A percentile compares a stretch with the other conserved stretches of the same genome.
Evolutionary conservation across 345 rosid genomes (phyloP).

Genomic region (Clausena lansium): DNA sequence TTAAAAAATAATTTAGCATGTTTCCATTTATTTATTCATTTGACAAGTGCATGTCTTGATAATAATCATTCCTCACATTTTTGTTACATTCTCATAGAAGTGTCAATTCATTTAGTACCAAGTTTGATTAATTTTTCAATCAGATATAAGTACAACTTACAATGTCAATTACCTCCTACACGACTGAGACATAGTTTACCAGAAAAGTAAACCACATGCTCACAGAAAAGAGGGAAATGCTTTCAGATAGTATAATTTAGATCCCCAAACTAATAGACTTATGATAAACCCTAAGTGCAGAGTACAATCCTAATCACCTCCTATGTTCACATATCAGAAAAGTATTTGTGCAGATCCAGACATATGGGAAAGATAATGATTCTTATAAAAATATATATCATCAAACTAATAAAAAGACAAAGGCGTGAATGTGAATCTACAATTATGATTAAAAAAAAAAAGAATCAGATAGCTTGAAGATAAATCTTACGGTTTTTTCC

Average conservation of each 20-base stretch:
- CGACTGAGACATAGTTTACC: neutral
- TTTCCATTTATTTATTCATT: neutral
- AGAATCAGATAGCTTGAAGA: neutral
- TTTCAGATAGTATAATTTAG: neutral
- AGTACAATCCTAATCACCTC: neutral
- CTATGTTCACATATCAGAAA: neutral
- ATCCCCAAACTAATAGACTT: neutral
- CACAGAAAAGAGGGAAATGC: neutral
- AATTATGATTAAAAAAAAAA: neutral
- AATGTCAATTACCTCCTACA: neutral
- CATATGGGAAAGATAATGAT: neutral
- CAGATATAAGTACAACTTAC: neutral
- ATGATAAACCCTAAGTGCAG: neutral
- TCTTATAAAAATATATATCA: neutral
- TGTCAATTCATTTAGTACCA: neutral
- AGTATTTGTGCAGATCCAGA: neutral
- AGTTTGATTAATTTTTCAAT: neutral
- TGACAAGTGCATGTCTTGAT: neutral
- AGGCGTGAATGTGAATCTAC: neutral
- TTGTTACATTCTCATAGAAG: neutral
- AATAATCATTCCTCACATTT: neutral
- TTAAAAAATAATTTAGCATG: neutral
- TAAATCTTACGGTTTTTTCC: constrained; percentile 75
- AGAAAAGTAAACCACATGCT: neutral
- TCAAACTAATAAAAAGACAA: neutral